Percentiles rank a stretch among this genome's conserved stretches.
phyloP scores from a whole-genome alignment of 2,329 filamentous ascomycete genomes.

The Alternaria tenuissima region DNA sequence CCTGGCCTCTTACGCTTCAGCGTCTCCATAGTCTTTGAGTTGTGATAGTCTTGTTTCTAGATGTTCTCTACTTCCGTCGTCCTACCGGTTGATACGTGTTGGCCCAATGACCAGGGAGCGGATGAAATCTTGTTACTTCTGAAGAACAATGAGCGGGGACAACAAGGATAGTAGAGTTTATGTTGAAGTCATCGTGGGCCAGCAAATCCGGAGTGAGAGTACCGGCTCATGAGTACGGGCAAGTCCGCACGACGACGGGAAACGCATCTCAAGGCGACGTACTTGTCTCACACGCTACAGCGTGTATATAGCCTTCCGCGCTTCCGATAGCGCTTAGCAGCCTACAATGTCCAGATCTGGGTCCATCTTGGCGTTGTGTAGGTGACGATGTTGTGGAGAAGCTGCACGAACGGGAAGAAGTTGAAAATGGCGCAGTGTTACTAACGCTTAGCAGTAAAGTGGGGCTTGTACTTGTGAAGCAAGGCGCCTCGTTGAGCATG shows the following conservation, averaged over 20 bases:
- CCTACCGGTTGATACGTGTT: not conserved
- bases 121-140: conserved; percentile 7
- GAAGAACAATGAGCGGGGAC: conserved; percentile 15
- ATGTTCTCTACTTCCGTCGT: not conserved
- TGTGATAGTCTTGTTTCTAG: not conserved
- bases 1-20: conserved; percentile 36
- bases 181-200: conserved; percentile 3
- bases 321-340: conserved; percentile 25
- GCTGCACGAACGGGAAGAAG: not conserved
- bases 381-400: not conserved
- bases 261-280: conserved; percentile 20
- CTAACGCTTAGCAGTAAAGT: conserved; percentile 1
- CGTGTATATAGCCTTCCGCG: conserved; percentile 19
- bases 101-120: not conserved
- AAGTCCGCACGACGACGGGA: conserved; percentile 2
- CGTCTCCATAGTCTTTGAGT: not conserved
- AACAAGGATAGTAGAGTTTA: not conserved
- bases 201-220: conserved; percentile 5
- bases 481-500: conserved; percentile 1
- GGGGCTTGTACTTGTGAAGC: not conserved
- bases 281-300: conserved; percentile 16
- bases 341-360: conserved; percentile 21
- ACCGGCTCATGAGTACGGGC: not conserved
- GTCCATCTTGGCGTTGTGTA: conserved; percentile 25
- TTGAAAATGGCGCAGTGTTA: not conserved